Conservation (phyloP, 2,329 filamentous ascomycete species). For the Ampelomyces quisqualis region DNA sequence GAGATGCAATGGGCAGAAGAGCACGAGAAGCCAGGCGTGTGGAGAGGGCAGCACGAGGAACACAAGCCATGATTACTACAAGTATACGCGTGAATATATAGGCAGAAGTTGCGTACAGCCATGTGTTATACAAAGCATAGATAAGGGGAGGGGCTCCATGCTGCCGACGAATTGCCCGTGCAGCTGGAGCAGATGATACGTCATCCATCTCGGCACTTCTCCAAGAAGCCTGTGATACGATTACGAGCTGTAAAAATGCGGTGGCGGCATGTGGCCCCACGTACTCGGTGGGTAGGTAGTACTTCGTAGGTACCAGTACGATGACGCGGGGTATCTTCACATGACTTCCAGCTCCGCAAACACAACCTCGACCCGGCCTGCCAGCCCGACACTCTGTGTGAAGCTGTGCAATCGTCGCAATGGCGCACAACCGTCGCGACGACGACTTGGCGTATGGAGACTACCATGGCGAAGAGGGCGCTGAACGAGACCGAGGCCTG, state of each 20-base stretch:
- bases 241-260: no score
- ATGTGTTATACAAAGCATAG: constrained; percentile 14
- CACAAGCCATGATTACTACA: constrained; percentile 23
- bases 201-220: constrained; percentile 6
- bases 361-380: background rate
- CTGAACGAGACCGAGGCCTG: constrained; percentile 53
- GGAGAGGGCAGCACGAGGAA: constrained; percentile 34
- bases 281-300: no score
- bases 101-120: constrained; percentile 4
- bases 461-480: constrained; percentile 46
- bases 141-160: constrained; percentile 16
- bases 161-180: constrained; percentile 2
- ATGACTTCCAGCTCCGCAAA: background rate
- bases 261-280: no score
- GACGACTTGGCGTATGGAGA: constrained; percentile 59
- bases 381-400: constrained; percentile 1
- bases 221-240: background rate
- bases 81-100: constrained; percentile 16
- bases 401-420: constrained; percentile 22
- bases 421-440: constrained; percentile 44
- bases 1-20: constrained; percentile 25
- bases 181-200: constrained; percentile 4
- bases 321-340: constrained; percentile 1
- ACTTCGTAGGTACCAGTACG: background rate
- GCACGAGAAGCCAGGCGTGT: constrained; percentile 34